Conservation (phyloP, 805 yeast genomes). For the Metschnikowia shivogae region DNA sequence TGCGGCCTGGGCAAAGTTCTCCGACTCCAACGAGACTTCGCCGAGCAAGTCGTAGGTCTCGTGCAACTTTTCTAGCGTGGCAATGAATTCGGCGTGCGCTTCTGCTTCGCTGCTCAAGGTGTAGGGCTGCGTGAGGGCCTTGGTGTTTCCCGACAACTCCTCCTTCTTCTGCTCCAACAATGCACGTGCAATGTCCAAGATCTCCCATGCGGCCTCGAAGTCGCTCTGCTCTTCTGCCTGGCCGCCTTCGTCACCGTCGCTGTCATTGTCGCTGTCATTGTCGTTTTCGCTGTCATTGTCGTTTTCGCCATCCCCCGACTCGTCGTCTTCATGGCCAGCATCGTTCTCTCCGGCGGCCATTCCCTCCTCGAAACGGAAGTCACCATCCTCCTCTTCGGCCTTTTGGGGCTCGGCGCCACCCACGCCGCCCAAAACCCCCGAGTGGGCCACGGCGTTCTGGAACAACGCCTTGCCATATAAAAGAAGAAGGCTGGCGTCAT, state of each 20-base stretch:
- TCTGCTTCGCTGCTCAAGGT: conserved; percentile 28
- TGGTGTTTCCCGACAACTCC: conserved; percentile 10
- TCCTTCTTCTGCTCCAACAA: conserved; percentile 49
- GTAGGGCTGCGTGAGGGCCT: conserved; percentile 22
- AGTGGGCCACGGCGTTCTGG: conserved; percentile 67
- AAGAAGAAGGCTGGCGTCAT: conserved; percentile 70
- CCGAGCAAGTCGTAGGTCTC: conserved; percentile 79
- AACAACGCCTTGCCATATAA: conserved; percentile 79
- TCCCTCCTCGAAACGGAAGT: conserved; percentile 13
- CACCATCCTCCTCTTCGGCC: conserved; percentile 7
- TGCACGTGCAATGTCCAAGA: conserved; percentile 72
- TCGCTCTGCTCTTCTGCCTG: conserved; percentile 54
- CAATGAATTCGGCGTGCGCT: conserved; percentile 30
- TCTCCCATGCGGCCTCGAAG: conserved; percentile 86
- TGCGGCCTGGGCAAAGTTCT: conserved; percentile 76
- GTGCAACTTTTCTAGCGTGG: conserved; percentile 51
- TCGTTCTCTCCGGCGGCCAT: conserved; percentile 10
- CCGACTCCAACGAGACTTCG: conserved; percentile 86
- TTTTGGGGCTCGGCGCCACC: conserved; percentile 4
- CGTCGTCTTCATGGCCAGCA: conserved; percentile 17
- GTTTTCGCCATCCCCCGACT: conserved; percentile 8
- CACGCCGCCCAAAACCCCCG: conserved; percentile 64
- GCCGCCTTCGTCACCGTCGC: conserved; percentile 4
- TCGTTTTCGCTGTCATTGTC: conserved; percentile 6
- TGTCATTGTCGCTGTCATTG: conserved; percentile 5